phyloP scores from a whole-genome alignment of 441 rosid species.

The Croton setiger region DNA sequence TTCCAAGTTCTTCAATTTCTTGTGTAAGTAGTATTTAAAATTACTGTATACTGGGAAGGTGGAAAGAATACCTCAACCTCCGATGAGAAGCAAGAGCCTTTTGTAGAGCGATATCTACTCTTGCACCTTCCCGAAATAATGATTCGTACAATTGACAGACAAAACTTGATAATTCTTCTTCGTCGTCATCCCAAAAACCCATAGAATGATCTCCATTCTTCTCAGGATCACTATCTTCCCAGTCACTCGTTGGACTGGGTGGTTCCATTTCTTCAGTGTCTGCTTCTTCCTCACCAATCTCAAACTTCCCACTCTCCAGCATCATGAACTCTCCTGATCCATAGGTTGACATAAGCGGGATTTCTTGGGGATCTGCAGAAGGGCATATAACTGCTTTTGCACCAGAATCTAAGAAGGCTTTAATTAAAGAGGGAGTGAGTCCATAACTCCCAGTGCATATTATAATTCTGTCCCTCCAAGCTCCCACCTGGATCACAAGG shows the following conservation, averaged over 20 bases:
- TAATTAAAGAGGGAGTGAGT: constrained; percentile 57
- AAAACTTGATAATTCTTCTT: constrained; percentile 71
- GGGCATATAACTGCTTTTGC: constrained; percentile 88
- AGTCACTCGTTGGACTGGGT: constrained; percentile 69
- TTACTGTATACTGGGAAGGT: constrained; percentile 60
- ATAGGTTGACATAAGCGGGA: constrained; percentile 38
- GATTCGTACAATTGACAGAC: constrained; percentile 64
- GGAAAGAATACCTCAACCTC: constrained; percentile 68
- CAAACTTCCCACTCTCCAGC: constrained; percentile 70
- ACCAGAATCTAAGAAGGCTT: constrained; percentile 87
- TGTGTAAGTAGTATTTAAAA: constrained; percentile 7
- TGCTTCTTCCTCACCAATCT: constrained; percentile 81
- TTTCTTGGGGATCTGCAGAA: constrained; percentile 63
- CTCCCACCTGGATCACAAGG: constrained; percentile 60
- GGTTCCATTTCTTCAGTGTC: constrained; percentile 65
- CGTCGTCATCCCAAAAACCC: constrained; percentile 74
- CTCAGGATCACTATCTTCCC: constrained; percentile 91
- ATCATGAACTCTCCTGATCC: constrained; percentile 51
- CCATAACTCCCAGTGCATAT: constrained; percentile 83
- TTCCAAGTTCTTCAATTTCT: background rate
- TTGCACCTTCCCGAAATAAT: constrained; percentile 60
- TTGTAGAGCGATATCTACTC: constrained; percentile 67
- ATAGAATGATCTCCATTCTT: constrained; percentile 32
- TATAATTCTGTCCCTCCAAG: constrained; percentile 95
- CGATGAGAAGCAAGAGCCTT: constrained; percentile 61